These are phyloP conservation scores for Cetradonia linearis DNA, from an alignment of 495 filamentous ascomycete genomes.

Conservation along the genomic window DNA sequence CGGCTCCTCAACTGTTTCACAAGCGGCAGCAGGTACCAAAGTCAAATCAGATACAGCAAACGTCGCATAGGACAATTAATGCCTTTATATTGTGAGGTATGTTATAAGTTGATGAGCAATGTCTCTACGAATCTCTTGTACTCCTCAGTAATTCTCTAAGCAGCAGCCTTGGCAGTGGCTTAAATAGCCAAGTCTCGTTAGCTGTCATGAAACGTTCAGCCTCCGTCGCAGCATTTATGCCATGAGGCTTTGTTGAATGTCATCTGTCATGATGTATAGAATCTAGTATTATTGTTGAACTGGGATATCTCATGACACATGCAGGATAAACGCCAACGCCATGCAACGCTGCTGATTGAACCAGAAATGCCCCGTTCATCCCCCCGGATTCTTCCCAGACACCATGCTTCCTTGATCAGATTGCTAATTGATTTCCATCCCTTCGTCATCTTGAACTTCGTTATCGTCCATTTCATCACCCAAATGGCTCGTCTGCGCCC, in stretches of 20 bases:
- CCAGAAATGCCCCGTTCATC: background rate
- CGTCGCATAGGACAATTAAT: background rate
- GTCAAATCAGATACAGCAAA: background rate
- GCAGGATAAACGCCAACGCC: background rate
- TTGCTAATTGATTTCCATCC: constrained; percentile 20
- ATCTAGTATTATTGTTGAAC: background rate
- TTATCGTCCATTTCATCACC: constrained; percentile 20
- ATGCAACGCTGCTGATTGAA: constrained; percentile 7
- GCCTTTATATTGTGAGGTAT: background rate
- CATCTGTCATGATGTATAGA: background rate
- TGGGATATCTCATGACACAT: constrained; percentile 6
- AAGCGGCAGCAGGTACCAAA: background rate
- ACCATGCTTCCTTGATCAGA: constrained; percentile 14
- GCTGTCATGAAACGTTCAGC: background rate
- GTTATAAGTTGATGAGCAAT: background rate
- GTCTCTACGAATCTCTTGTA: background rate
- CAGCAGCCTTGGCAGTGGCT: constrained; percentile 6
- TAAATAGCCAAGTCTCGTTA: background rate
- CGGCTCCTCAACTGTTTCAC: background rate
- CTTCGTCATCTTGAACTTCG: constrained; percentile 21
- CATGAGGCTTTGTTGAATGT: background rate
- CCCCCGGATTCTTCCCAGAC: constrained; percentile 16
- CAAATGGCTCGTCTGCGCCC: constrained; percentile 16
- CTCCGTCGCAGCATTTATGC: background rate
- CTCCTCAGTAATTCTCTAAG: background rate